Percentiles rank a stretch among this genome's conserved stretches.
Evolutionary conservation across 2,329 filamentous ascomycete genomes (phyloP).

Genomic region (Fusarium aywerte): DNA sequence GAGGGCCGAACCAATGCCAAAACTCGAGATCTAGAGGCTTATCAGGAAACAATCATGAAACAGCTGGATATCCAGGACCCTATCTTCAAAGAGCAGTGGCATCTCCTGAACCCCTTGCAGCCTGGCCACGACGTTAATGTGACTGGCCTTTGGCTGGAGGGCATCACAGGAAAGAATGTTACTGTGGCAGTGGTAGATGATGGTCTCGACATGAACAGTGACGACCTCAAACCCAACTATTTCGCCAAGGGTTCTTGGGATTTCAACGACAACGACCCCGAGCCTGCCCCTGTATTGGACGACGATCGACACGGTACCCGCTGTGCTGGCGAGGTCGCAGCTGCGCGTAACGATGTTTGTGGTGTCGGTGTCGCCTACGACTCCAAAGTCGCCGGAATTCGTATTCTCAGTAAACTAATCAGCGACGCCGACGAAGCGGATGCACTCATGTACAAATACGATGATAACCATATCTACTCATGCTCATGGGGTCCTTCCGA

Average conservation of each 20-base stretch:
- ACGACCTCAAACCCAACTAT: slow-evolving; percentile 92
- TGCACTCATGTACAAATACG: slow-evolving; percentile 90
- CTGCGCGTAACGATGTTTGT: slow-evolving; percentile 91
- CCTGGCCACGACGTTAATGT: slow-evolving; percentile 94
- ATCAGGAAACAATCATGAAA: slow-evolving; percentile 69
- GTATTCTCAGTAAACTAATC: slow-evolving; percentile 91
- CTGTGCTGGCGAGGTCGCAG: slow-evolving; percentile 93
- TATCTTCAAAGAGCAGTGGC: slow-evolving; percentile 95
- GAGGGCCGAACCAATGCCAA: slow-evolving; percentile 3
- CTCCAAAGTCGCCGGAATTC: slow-evolving; percentile 87
- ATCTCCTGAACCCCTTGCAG: slow-evolving; percentile 85
- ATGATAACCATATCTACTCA: slow-evolving; percentile 96
- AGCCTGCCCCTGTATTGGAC: slow-evolving; percentile 82
- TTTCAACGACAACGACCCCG: slow-evolving; percentile 85
- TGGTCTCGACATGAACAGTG: slow-evolving; percentile 93
- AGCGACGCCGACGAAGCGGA: slow-evolving; percentile 91
- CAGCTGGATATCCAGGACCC: slow-evolving; percentile 84
- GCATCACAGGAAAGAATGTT: slow-evolving; percentile 87
- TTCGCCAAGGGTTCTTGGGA: slow-evolving; percentile 93
- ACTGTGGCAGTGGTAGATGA: slow-evolving; percentile 97
- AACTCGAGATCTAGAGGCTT: slow-evolving; percentile 58
- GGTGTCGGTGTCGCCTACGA: slow-evolving; percentile 97
- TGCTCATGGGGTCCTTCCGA: slow-evolving; percentile 99
- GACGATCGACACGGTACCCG: slow-evolving; percentile 94
- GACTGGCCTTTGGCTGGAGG: slow-evolving; percentile 90